These are phyloP conservation scores for Fusarium chlamydosporum DNA, from an alignment of 2,329 filamentous ascomycete genomes.

Conservation along the genomic window DNA sequence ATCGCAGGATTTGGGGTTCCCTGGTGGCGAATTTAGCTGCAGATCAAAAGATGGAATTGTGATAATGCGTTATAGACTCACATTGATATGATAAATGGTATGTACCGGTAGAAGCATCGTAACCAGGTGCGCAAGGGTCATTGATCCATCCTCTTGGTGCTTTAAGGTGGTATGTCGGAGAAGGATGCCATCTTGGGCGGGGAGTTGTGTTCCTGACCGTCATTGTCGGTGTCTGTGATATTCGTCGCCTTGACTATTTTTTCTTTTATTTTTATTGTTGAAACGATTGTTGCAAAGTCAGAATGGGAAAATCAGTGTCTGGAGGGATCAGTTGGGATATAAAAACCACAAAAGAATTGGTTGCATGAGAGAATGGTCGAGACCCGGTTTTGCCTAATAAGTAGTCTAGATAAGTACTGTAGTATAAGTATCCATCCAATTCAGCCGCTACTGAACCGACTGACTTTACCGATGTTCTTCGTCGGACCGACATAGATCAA, in stretches of 20 bases:
- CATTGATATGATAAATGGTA: conserved; percentile 50
- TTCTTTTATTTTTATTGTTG: too few relatives aligned
- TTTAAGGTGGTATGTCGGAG: conserved; percentile 45
- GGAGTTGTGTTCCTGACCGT: conserved; percentile 19
- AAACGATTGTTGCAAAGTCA: rapidly evolving
- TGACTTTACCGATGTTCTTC: conserved; percentile 8
- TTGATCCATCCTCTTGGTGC: conserved; percentile 47
- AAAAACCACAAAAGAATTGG: background rate
- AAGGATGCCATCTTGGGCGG: conserved; percentile 36
- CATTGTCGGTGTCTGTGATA: conserved; percentile 6
- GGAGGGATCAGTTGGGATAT: conserved; percentile 3
- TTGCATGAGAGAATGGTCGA: background rate
- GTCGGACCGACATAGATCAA: conserved; percentile 38
- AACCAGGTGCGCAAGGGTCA: conserved; percentile 47
- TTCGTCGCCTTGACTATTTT: too few relatives aligned
- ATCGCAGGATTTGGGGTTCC: conserved; percentile 56
- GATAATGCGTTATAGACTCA: background rate
- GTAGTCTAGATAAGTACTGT: conserved; percentile 11
- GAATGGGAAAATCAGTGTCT: background rate
- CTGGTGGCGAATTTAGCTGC: conserved; percentile 18
- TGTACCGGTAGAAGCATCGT: conserved; percentile 40
- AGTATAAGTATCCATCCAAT: too few relatives aligned
- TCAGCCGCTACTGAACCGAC: conserved; percentile 29
- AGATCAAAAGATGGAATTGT: background rate
- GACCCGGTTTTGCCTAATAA: conserved; percentile 40